Evolutionary conservation across 768 basidiomycete species (phyloP).

Genomic region (Leccinum incarnatum): DNA sequence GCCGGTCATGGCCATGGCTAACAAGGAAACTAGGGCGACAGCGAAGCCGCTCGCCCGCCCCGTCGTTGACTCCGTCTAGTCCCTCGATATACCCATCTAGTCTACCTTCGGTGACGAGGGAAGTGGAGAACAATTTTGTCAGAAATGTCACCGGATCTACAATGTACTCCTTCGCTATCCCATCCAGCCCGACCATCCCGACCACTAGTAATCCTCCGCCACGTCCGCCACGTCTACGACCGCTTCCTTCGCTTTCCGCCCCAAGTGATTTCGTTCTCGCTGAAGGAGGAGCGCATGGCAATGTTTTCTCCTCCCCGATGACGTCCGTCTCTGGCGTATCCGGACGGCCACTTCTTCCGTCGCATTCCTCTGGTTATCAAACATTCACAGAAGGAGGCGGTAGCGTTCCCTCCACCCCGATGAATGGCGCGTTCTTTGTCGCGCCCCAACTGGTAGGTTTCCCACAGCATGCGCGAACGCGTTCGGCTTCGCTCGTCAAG

Average conservation of each 20-base stretch:
- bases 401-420: background rate
- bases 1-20: conserved; percentile 18
- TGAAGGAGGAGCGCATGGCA: too few species aligned
- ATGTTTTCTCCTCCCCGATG: too few species aligned
- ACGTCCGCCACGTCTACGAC: background rate
- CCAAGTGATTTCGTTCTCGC: too few species aligned
- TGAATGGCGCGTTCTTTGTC: background rate
- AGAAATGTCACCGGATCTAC: conserved; percentile 16
- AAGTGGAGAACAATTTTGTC: conserved; percentile 6
- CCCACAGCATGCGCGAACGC: background rate
- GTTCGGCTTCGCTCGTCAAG: background rate
- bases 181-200: background rate
- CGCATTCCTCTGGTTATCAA: background rate
- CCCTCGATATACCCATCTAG: conserved; percentile 51
- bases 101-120: conserved; percentile 31
- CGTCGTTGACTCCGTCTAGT: conserved; percentile 42
- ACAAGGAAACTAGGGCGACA: conserved; percentile 13
- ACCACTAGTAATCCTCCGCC: background rate
- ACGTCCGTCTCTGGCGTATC: too few species aligned
- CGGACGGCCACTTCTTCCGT: too few species aligned
- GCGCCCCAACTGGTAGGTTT: background rate
- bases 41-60: background rate
- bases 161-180: background rate
- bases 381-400: background rate
- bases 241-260: background rate